Evolutionary conservation across 257 asterid genomes (phyloP).

Genomic region (Forsythia suspensa): DNA sequence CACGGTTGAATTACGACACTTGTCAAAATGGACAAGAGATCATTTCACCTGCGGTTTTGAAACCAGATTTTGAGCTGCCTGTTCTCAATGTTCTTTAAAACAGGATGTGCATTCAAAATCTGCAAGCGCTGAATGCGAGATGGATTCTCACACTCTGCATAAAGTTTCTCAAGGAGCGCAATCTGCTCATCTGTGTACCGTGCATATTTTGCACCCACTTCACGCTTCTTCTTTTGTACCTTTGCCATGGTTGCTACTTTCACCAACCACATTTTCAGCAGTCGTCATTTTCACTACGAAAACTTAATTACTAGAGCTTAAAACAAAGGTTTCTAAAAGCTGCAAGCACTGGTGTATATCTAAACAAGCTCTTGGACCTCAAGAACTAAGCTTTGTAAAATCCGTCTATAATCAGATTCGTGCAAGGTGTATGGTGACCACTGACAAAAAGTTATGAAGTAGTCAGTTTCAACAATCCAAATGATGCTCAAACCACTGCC

Average conservation of each 20-base stretch:
- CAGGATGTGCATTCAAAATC: slow-evolving; percentile 30
- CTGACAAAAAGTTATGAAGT: too few relatives aligned
- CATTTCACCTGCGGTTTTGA: slow-evolving; percentile 56
- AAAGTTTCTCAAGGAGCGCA: slow-evolving; percentile 43
- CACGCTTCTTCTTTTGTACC: slow-evolving; percentile 19
- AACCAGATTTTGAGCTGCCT: slow-evolving; percentile 56
- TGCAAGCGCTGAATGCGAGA: not conserved
- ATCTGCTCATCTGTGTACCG: slow-evolving; percentile 45
- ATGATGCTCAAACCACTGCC: too few relatives aligned
- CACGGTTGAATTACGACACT: too few relatives aligned
- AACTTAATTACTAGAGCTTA: not conserved
- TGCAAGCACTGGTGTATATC: too few relatives aligned
- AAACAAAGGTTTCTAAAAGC: too few relatives aligned
- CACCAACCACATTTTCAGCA: slow-evolving; percentile 12
- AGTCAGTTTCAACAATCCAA: too few relatives aligned
- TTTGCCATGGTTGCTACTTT: slow-evolving; percentile 11
- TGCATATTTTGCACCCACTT: slow-evolving; percentile 24
- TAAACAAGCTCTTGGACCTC: too few relatives aligned
- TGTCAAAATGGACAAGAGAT: not conserved
- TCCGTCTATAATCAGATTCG: too few relatives aligned
- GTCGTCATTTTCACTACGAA: not conserved
- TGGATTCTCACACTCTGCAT: slow-evolving; percentile 26
- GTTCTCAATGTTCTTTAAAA: slow-evolving; percentile 29
- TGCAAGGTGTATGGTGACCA: too few relatives aligned
- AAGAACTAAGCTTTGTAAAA: too few relatives aligned